Evolutionary conservation across 2,329 filamentous ascomycete species (phyloP), one percentile per base, ranked within the genome.

Genomic region (Zasmidium citrigriseum): DNA sequence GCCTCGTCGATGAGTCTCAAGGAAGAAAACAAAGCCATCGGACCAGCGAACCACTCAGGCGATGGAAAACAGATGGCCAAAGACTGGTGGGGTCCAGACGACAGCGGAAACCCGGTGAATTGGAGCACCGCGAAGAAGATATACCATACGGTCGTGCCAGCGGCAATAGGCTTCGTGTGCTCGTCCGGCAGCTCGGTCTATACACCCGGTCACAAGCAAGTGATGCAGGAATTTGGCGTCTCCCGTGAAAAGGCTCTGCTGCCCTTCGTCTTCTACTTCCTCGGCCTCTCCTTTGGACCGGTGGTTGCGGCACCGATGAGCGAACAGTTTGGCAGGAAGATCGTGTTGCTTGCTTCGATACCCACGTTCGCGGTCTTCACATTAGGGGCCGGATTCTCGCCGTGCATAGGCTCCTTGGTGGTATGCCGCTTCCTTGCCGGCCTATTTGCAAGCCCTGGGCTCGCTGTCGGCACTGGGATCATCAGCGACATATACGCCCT

Each of bases 401-500:
- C 79, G 21, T 79, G 71, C 27, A 82, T 87, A 16, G 80, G 73
- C 0, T 78, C 75, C 0, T 64, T 89, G 1, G 77, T 80, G 50
- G 71, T 86, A 9, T 74, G 84, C 23, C 77, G 86, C 2, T 86
- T 93, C 76, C 89, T 92, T 66, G 89, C 90, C 50, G 88, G 89
- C 0, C 71, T 88, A 70, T 89, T 89, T 62, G 89, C 88, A 24
- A 87, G 45, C 83, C 89, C 64, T 80, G 90, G 69, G 3, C 44
- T 67, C 1, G 53, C 54, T 5, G 58, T 63, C 29, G 64, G 62
- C 12, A 54, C 57, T 20, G 62, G 61, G 2, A 65, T 62, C 14
- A 46, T 66, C 16, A 55, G 64, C 2, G 65, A 67, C 52, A 45
- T 67, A 20, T 67, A 57, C 58, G 29, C 51, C 18, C 61, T 64